phyloP scores from a whole-genome alignment of 2,329 filamentous ascomycete species.

The Penicillium sp. region DNA sequence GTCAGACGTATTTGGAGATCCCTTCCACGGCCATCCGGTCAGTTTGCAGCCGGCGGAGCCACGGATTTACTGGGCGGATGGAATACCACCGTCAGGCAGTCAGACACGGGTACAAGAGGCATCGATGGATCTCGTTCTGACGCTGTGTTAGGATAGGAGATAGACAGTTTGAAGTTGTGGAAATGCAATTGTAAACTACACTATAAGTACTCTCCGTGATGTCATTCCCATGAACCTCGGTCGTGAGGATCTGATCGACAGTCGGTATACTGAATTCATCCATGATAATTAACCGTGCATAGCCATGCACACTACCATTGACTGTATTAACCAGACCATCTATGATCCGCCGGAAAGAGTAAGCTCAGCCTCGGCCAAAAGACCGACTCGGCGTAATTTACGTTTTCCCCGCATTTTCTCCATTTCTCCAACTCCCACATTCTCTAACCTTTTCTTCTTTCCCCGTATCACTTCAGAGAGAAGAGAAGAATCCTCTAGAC shows the following conservation, averaged over 20 bases:
- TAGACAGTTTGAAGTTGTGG: no score
- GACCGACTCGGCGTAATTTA: conserved; percentile 13
- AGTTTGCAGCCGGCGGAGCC: conserved; percentile 19
- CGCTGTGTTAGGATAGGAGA: conserved; percentile 23
- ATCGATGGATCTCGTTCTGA: conserved; percentile 24
- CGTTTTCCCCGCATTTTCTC: conserved; percentile 17
- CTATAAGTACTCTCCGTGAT: no score
- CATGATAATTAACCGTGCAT: no score
- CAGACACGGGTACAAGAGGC: conserved; percentile 22
- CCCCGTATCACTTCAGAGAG: not conserved
- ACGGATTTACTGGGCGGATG: conserved; percentile 29
- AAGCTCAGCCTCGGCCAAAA: conserved; percentile 16
- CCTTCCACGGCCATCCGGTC: conserved; percentile 32
- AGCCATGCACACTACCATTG: no score
- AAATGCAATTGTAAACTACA: no score
- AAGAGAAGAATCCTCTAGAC: no score
- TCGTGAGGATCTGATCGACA: no score
- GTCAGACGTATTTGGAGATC: conserved; percentile 43
- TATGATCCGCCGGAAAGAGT: not conserved
- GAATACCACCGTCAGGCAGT: conserved; percentile 30
- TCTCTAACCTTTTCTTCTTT: conserved; percentile 6
- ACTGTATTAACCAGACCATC: not conserved
- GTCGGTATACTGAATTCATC: no score
- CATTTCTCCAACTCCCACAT: conserved; percentile 19
- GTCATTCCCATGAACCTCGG: no score